Base-by-base conservation (phyloP, 148 eudicot genomes). In the Nepenthes mirabilis region DNA sequence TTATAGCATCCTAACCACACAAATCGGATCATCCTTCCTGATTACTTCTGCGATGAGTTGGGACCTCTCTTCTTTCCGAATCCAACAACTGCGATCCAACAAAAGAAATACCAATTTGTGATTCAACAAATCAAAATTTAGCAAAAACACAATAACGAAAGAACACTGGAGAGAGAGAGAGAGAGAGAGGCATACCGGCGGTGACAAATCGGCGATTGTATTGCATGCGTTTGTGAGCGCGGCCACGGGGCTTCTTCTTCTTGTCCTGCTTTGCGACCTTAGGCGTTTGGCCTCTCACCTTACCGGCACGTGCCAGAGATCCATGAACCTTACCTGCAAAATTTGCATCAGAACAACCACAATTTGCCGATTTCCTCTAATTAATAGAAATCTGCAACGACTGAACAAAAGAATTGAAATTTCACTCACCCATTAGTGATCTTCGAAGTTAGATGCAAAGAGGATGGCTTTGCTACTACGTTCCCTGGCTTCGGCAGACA, bases 161-260 rank as follows among this genome's bases (percentile, higher is more conserved):
- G 52, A 6, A 45, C 48, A 9, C 1, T 10, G 10, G 9, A 14
- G 33, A 37, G 12, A 32, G 47, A 12, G 2, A 33, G 40, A 34
- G 40, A 57, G 32, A 9, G 6, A 11, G 11, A 37, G 9, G 10
- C 47, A 43, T 73, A 88, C 96, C 91, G 57, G 96, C 91, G 12
- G 96, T 85, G 72, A 88, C 95, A 67, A 88, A 88, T 52, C 95
- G 91, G 62, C 95, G 86, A 34, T 82, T 88, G 86, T 88, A 80
- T 59, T 88, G 95, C 67, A 84, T 74, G 34, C 95, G 88, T 78
- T 88, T 88, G 86, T 88, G 86, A 35, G 95, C 95, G 9, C 95
- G 83, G 34, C 95, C 95, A 34, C 89, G 82, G 36, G 96, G 96
- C 96, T 85, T 68, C 86, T 85, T 88, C 91, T 88, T 88, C 87